Conservation (phyloP, 345 rosid genomes). For the Reutealis trisperma region DNA sequence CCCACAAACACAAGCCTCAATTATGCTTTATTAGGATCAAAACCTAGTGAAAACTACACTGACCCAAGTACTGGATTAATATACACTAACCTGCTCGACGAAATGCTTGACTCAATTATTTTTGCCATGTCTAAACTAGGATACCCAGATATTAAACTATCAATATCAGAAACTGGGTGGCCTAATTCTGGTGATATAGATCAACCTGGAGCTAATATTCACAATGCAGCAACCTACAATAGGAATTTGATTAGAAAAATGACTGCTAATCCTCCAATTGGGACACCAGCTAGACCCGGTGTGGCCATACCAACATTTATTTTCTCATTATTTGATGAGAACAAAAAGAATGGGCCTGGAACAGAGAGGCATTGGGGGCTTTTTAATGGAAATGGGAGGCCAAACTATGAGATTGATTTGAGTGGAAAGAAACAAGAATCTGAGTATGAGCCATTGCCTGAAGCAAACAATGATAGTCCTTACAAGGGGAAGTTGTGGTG, state of each 20-base stretch:
- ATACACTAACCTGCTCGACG: slow-evolving; percentile 74
- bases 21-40: slow-evolving; percentile 42
- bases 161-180: slow-evolving; percentile 88
- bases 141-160: slow-evolving; percentile 42
- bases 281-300: slow-evolving; percentile 79
- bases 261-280: slow-evolving; percentile 45
- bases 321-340: slow-evolving; percentile 70
- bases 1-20: slow-evolving; percentile 42
- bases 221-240: slow-evolving; percentile 79
- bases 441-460: slow-evolving; percentile 43
- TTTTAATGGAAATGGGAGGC: slow-evolving; percentile 46
- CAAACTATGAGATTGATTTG: slow-evolving; percentile 55
- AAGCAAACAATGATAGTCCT: slow-evolving; percentile 47
- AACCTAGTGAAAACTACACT: slow-evolving; percentile 43
- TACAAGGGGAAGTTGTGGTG: slow-evolving; percentile 71
- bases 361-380: slow-evolving; percentile 86
- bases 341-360: slow-evolving; percentile 64
- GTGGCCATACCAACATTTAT: slow-evolving; percentile 53
- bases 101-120: slow-evolving; percentile 68
- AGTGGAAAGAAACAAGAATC: slow-evolving; percentile 39
- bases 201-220: slow-evolving; percentile 60
- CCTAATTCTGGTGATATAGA: slow-evolving; percentile 69
- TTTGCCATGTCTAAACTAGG: slow-evolving; percentile 70
- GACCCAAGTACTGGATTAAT: slow-evolving; percentile 52
- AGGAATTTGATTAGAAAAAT: slow-evolving; percentile 57